Evolutionary conservation across 129 eudicot genomes (phyloP).

Genomic region (Sambucus nigra): DNA sequence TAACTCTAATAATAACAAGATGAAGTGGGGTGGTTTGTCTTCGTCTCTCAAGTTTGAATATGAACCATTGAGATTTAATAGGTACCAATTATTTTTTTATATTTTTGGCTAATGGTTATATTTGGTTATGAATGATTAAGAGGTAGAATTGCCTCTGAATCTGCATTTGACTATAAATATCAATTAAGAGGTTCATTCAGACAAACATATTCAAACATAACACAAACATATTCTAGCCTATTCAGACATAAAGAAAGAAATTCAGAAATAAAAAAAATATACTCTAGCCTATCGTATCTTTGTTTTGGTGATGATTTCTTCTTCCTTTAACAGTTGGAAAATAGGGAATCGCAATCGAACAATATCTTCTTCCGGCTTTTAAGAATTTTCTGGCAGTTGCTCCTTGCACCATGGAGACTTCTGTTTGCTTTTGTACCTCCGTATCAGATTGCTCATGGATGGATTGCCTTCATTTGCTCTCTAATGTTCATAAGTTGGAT

Average conservation of each 20-base stretch:
- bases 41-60: background rate
- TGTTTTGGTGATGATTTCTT: background rate
- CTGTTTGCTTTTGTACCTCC: constrained; percentile 94
- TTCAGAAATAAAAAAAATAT: too few relatives aligned
- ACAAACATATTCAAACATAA: too few relatives aligned
- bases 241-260: too few relatives aligned
- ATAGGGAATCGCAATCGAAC: constrained; percentile 22
- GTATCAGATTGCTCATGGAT: constrained; percentile 86
- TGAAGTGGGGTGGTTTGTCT: background rate
- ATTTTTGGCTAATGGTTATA: too few relatives aligned
- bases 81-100: too few relatives aligned
- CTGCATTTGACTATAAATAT: too few relatives aligned
- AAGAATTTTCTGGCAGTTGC: constrained; percentile 43
- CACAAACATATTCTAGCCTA: too few relatives aligned
- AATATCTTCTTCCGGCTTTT: constrained; percentile 21
- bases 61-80: too few relatives aligned
- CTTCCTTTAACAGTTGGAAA: constrained; percentile 37
- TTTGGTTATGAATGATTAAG: too few relatives aligned
- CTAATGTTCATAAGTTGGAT: constrained; percentile 72
- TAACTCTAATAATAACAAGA: background rate
- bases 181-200: too few relatives aligned
- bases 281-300: too few relatives aligned
- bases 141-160: too few relatives aligned
- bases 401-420: constrained; percentile 73
- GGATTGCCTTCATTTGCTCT: constrained; percentile 83